phyloP scores from a whole-genome alignment of 73 alveolate genomes.

The Tetrahymena thermophila region DNA sequence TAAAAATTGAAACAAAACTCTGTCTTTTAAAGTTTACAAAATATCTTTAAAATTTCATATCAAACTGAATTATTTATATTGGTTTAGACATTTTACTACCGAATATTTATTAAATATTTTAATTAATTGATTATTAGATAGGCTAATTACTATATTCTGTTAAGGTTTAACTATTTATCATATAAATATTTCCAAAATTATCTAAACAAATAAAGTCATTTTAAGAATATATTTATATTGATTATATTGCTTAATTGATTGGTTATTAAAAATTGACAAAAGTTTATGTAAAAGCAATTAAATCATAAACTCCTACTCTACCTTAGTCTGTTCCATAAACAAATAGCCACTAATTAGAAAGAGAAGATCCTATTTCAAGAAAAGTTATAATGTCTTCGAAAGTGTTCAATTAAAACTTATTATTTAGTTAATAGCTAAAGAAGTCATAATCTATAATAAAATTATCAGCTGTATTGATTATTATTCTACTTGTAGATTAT shows the following conservation, averaged over 20 bases:
- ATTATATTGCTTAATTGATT: neutral
- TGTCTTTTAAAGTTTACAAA: neutral
- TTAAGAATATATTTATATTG: neutral
- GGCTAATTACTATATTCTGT: neutral
- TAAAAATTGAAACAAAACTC: neutral
- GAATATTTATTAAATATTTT: neutral
- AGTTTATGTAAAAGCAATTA: neutral
- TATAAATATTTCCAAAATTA: neutral
- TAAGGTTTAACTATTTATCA: neutral
- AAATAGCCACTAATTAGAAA: neutral
- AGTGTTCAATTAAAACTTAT: neutral
- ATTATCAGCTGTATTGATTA: neutral
- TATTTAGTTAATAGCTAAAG: neutral
- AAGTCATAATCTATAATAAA: neutral
- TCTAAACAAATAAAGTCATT: neutral
- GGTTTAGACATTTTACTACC: neutral
- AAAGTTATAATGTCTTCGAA: neutral
- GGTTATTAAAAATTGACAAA: neutral
- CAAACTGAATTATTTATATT: neutral
- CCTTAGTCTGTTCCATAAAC: neutral
- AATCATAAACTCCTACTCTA: neutral
- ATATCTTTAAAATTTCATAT: neutral
- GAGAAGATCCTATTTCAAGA: neutral
- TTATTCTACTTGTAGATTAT: neutral
- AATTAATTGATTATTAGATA: neutral